Conservation (phyloP, 2,329 filamentous ascomycete species). For the Periconia digitata region DNA sequence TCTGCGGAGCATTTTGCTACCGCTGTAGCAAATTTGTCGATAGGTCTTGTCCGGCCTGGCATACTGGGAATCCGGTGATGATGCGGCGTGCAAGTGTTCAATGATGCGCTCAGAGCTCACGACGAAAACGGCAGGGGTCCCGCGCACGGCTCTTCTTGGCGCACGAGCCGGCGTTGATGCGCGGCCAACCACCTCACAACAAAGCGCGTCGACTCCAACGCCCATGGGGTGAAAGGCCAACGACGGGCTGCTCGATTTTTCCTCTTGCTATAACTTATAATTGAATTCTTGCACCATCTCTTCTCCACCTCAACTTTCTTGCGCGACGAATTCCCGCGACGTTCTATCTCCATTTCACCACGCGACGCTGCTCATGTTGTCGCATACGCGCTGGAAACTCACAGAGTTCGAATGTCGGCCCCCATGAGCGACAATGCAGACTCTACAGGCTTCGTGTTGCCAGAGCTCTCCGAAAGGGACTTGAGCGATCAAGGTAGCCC, state of each 20-base stretch:
- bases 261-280: background rate
- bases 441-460: slow-evolving; percentile 33
- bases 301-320: slow-evolving; percentile 4
- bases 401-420: slow-evolving; percentile 38
- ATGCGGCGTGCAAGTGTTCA: slow-evolving; percentile 5
- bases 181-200: slow-evolving; percentile 26
- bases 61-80: slow-evolving; percentile 14
- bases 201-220: slow-evolving; percentile 25
- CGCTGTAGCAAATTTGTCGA: slow-evolving; percentile 69
- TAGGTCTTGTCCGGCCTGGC: slow-evolving; percentile 56
- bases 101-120: slow-evolving; percentile 17
- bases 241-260: background rate
- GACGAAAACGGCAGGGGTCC: slow-evolving; percentile 2
- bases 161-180: slow-evolving; percentile 12
- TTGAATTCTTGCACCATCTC: background rate
- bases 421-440: slow-evolving; percentile 36
- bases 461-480: slow-evolving; percentile 42
- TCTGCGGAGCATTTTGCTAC: slow-evolving; percentile 67
- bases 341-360: slow-evolving; percentile 7
- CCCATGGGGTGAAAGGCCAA: slow-evolving; percentile 2
- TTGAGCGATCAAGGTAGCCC: slow-evolving; percentile 39
- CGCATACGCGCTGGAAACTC: slow-evolving; percentile 41
- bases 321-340: background rate
- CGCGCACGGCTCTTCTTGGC: slow-evolving; percentile 19
- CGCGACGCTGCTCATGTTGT: slow-evolving; percentile 41